Evolutionary conservation across 148 eudicot species (phyloP), one percentile per base, ranked within the genome.

Genomic region (Gaultheria prostrata): DNA sequence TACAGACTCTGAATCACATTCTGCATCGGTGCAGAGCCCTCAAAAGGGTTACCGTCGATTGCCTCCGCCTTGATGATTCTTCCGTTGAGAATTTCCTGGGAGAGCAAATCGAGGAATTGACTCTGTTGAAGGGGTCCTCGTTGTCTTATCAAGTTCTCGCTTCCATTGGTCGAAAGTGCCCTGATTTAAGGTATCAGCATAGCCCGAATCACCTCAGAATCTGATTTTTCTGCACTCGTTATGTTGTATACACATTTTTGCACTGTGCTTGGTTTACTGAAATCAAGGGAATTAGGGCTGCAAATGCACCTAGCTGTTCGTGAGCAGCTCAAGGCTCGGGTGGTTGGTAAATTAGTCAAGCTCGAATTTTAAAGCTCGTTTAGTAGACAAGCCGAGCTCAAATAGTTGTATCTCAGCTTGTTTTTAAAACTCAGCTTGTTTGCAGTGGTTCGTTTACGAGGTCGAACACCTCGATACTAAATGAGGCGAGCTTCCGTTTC

Each of bases 171-270:
- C 65, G 20, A 11, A 83, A 7, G 13, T 91, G 93, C 83, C 90
- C 91, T 10, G 84, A 87, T 72, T 89, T 91, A 81, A 88, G 91
- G 92, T 90, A 86, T 28, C 3, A 21, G 90, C 85, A 85, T 75
- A 4, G 20, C 15, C 39, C 33, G 15, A 24, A 28, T 82, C 73
- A 45, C 21, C 35, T 46, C 80, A 83, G 51, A 71, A 59, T 26
- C 46, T 77, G 18, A 77, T 13, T 13, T 76, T 50, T 8, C 3
- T 24, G 57, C 35, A 78, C 13, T 54, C 7, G 13, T 24, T 2
- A 33, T 78, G 65, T 21, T 30, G 61, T 30, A n/a, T 49, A 51
- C 17, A 76, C 24, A 35, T 74, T 74, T 21, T 21, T 74, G 72
- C 18, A 67, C 39, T 11, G 8, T 28, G 17, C 2, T 67, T 3